phyloP scores from a whole-genome alignment of 2,329 filamentous ascomycete species.

The Ascochyta lentis region DNA sequence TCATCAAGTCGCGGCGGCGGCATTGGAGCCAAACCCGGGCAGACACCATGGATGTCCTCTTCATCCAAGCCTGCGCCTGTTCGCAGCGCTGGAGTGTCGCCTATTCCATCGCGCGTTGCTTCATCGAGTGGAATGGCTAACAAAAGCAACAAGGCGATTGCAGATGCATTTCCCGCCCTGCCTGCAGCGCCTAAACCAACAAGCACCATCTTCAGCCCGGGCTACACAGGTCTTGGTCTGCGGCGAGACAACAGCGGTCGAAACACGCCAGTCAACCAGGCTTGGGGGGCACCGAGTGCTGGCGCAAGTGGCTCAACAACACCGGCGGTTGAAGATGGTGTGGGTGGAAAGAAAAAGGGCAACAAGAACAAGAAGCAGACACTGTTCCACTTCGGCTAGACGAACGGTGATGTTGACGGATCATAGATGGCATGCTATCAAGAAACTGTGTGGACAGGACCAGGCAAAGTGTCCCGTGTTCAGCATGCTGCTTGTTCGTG shows the following conservation, averaged over 20 bases:
- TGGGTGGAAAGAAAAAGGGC: conserved; percentile 53
- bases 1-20: conserved; percentile 27
- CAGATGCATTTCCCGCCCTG: conserved; percentile 80
- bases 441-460: not conserved
- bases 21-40: conserved; percentile 45
- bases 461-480: too few relatives aligned
- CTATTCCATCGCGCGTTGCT: conserved; percentile 44
- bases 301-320: conserved; percentile 33
- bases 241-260: conserved; percentile 53
- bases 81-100: conserved; percentile 35
- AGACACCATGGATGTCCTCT: conserved; percentile 46
- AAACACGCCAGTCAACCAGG: conserved; percentile 46
- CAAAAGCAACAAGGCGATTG: conserved; percentile 27
- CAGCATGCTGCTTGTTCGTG: too few relatives aligned
- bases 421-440: not conserved
- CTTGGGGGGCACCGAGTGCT: conserved; percentile 48
- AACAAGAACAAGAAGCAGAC: conserved; percentile 60
- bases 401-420: not conserved
- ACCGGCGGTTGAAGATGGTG: conserved; percentile 30
- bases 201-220: conserved; percentile 60
- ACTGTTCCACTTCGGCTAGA: conserved; percentile 57
- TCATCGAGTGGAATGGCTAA: conserved; percentile 39
- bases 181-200: conserved; percentile 76
- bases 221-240: conserved; percentile 55
- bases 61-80: conserved; percentile 31